These are phyloP conservation scores for Chenopodium formosanum DNA, from an alignment of 148 eudicot genomes.

Conservation along the genomic window DNA sequence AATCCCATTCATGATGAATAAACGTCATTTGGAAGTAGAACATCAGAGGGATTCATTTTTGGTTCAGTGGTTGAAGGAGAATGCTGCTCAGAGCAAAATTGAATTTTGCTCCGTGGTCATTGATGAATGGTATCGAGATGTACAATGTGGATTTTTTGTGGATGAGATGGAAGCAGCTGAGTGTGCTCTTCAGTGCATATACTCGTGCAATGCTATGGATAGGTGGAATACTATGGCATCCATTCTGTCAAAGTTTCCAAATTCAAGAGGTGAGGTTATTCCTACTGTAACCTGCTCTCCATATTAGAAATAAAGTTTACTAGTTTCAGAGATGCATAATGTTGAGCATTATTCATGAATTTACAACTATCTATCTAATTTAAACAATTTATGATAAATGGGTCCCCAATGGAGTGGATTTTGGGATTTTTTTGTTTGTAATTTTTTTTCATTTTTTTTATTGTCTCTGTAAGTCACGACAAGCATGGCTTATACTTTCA, in stretches of 20 bases:
- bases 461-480: neutral
- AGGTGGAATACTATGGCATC: constrained; percentile 90
- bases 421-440: neutral
- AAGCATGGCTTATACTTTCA: neutral
- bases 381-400: neutral
- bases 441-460: neutral
- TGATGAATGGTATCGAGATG: constrained; percentile 71
- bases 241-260: constrained; percentile 70
- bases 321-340: neutral
- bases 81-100: constrained; percentile 60
- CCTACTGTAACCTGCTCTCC: constrained; percentile 2
- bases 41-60: constrained; percentile 57
- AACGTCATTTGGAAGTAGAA: constrained; percentile 31
- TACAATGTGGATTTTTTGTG: constrained; percentile 47
- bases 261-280: constrained; percentile 52
- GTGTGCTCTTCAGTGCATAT: constrained; percentile 86
- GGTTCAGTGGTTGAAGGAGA: constrained; percentile 87
- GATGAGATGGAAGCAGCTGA: constrained; percentile 67
- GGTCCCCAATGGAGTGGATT: neutral
- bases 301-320: constrained; percentile 9
- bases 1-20: constrained; percentile 72
- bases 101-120: constrained; percentile 67
- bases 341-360: neutral
- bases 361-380: neutral
- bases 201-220: constrained; percentile 59